A percentile compares a stretch with the other conserved stretches of the same genome.
Evolutionary conservation across 2,329 filamentous ascomycete species (phyloP).

Genomic region (Periglandula ipomoeae): DNA sequence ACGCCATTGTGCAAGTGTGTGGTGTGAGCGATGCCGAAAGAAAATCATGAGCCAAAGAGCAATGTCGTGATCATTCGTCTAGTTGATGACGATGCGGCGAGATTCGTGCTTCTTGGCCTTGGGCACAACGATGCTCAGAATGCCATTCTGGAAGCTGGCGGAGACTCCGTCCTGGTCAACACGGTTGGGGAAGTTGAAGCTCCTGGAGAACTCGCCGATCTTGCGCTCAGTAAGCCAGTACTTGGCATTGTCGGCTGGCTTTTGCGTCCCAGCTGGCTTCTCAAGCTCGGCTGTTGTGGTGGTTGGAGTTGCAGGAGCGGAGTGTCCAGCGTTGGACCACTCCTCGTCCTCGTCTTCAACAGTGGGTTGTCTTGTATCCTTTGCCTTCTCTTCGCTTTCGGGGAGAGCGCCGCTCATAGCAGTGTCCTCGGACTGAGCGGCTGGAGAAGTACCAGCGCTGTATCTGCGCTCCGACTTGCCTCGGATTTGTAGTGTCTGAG

Average conservation of each 20-base stretch:
- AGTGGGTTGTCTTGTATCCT: constrained; percentile 45
- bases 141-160: constrained; percentile 55
- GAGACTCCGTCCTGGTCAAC: constrained; percentile 54
- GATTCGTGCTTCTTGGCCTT: constrained; percentile 53
- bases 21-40: neutral
- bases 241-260: constrained; percentile 37
- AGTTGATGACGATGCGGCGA: constrained; percentile 47
- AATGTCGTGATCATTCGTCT: constrained; percentile 14
- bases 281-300: constrained; percentile 13
- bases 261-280: constrained; percentile 17
- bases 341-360: constrained; percentile 52
- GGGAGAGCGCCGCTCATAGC: constrained; percentile 29
- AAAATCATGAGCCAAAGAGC: neutral
- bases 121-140: constrained; percentile 55
- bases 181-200: constrained; percentile 56
- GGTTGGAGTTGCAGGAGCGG: constrained; percentile 3
- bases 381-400: constrained; percentile 27
- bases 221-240: constrained; percentile 65
- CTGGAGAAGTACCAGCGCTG: constrained; percentile 41
- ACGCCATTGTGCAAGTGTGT: no score
- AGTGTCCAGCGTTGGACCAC: constrained; percentile 12
- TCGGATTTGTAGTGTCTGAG: constrained; percentile 61
- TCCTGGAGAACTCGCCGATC: constrained; percentile 58
- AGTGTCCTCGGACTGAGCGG: constrained; percentile 37
- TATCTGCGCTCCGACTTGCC: constrained; percentile 59